Base-by-base conservation (phyloP, 441 rosid genomes). In the Geranium incanum region DNA sequence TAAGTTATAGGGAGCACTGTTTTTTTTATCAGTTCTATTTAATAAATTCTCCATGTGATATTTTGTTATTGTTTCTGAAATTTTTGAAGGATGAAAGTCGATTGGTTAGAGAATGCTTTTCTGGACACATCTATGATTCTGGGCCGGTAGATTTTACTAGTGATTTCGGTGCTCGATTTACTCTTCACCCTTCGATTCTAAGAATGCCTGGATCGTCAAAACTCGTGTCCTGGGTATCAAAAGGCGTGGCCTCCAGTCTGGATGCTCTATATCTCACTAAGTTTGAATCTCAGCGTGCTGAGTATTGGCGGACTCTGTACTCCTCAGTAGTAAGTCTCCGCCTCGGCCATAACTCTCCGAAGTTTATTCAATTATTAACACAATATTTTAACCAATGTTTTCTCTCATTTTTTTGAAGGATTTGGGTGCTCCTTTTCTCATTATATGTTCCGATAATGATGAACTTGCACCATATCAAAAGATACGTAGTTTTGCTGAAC, bases 71-170 rank as follows among this genome's bases (percentile, higher is more conserved):
- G 67, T 62, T 77, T 43, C 37, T 39, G 23, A 36, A 36, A 62
- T 76, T 76, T 41, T 69, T 76, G 75, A 78, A 94, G 98, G 91
- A 83, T 71, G 91, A 81, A 74, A 81, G 81, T 76, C 86, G 80
- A 71, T 77, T 89, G 80, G 82, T 91, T 71, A 85, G 90, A 71
- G 82, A 70, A 78, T 94, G 98, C 80, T 72, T 91, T 64, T 87
- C 85, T 77, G 98, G 96, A 73, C 91, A 89, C 72, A 84, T 91
- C 71, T 94, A 88, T 45, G 98, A 94, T 78, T 94, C 97, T 72
- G 70, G 97, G 41, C 97, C 98, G 0, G 74, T 90, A 72, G 96
- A 94, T 84, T 90, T 94, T 71, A 88, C 89, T 3, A 88, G 92
- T 71, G 96, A 91, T 79, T 75, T 91, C 80, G 87, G 81, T 81